A percentile compares a stretch with the other conserved stretches of the same genome.
Conservation (phyloP, 2,329 filamentous ascomycete species). For the Eutypella sp. region DNA sequence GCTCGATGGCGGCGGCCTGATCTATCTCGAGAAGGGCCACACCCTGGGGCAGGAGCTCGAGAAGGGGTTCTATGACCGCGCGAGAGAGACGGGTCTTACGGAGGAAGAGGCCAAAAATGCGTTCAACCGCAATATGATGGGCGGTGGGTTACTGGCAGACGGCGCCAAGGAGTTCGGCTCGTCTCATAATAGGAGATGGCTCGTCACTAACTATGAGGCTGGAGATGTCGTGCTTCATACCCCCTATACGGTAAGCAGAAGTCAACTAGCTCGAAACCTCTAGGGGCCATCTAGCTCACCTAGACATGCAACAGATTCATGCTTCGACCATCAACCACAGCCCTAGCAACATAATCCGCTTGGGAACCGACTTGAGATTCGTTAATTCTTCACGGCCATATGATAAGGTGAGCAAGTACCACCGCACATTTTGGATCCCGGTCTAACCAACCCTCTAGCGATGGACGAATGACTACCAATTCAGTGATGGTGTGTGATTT, state of each 20-base stretch:
- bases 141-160: slow-evolving; percentile 47
- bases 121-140: slow-evolving; percentile 58
- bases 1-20: slow-evolving; percentile 51
- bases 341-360: slow-evolving; percentile 43
- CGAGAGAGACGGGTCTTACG: slow-evolving; percentile 41
- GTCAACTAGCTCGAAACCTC: not conserved
- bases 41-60: slow-evolving; percentile 46
- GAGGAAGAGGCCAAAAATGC: slow-evolving; percentile 46
- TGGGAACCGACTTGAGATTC: slow-evolving; percentile 53
- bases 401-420: slow-evolving; percentile 35
- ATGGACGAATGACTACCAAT: slow-evolving; percentile 35
- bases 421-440: not conserved
- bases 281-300: slow-evolving; percentile 4
- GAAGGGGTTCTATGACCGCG: slow-evolving; percentile 41
- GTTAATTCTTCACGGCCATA: slow-evolving; percentile 46
- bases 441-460: slow-evolving; percentile 15
- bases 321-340: slow-evolving; percentile 53
- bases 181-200: slow-evolving; percentile 26
- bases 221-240: slow-evolving; percentile 36
- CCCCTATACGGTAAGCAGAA: slow-evolving; percentile 26
- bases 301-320: slow-evolving; percentile 40
- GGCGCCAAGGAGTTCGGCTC: slow-evolving; percentile 35
- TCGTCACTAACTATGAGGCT: slow-evolving; percentile 33
- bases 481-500: slow-evolving; percentile 21
- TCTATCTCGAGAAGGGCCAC: slow-evolving; percentile 50